Percentiles rank a stretch among this genome's conserved stretches.
Evolutionary conservation across 1,284 basidiomycete species (phyloP).

Genomic region (Trichosporon faecale): DNA sequence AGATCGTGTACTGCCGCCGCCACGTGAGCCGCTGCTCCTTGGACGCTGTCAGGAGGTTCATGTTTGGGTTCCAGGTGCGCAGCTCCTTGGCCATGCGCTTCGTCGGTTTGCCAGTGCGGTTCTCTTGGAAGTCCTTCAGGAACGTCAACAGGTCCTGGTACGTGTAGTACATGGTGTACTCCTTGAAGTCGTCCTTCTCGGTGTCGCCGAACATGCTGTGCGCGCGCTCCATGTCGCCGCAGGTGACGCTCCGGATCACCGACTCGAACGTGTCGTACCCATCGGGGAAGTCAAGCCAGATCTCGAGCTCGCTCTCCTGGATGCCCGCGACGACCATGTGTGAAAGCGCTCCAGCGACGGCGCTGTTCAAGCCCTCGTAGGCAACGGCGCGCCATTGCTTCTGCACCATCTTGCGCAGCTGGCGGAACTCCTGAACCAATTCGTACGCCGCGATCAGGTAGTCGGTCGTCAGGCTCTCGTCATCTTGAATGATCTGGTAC

Average conservation of each 20-base stretch:
- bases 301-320: neutral
- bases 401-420: neutral
- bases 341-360: neutral
- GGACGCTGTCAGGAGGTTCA: neutral
- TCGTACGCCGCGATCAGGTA: constrained; percentile 6
- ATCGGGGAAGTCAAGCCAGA: constrained; percentile 4
- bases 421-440: neutral
- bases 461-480: neutral
- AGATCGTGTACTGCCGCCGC: constrained; percentile 8
- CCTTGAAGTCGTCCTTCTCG: neutral
- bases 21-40: constrained; percentile 1
- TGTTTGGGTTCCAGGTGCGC: neutral
- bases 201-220: constrained; percentile 2
- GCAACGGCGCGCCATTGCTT: neutral
- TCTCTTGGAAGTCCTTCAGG: constrained; percentile 2
- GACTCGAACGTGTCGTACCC: neutral
- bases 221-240: neutral
- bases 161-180: neutral
- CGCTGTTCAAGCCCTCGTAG: neutral
- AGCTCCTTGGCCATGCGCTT: constrained; percentile 11
- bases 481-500: neutral
- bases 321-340: neutral
- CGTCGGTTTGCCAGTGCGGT: constrained; percentile 7
- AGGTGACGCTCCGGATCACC: neutral
- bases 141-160: constrained; percentile 8